Conservation (phyloP, 73 alveolate genomes). For the Paramecium sexaurelia region DNA sequence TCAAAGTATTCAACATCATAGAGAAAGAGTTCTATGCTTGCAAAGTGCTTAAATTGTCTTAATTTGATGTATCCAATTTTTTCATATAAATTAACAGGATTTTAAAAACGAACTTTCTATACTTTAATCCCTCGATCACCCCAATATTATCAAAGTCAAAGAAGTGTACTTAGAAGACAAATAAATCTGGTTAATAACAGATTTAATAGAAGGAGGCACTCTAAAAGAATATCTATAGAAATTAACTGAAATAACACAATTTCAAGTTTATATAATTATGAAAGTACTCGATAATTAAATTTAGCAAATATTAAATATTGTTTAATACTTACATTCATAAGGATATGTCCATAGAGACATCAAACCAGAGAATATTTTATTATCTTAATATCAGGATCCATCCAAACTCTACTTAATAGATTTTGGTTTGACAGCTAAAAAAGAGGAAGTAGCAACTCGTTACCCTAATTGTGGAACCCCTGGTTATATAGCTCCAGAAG, state of each 20-base stretch:
- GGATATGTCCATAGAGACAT: slow-evolving; percentile 59
- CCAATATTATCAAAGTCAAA: neutral
- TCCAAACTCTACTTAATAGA: neutral
- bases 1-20: neutral
- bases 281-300: neutral
- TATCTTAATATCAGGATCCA: neutral
- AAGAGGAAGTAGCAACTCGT: neutral
- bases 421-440: slow-evolving; percentile 33
- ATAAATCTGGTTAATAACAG: neutral
- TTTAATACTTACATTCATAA: neutral
- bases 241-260: neutral
- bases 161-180: neutral
- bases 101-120: neutral
- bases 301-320: slow-evolving; percentile 1
- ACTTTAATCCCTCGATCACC: neutral
- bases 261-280: neutral
- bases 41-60: neutral
- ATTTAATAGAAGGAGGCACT: slow-evolving; percentile 26
- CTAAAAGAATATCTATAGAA: slow-evolving; percentile 4
- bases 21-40: neutral
- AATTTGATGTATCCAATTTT: neutral
- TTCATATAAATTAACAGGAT: neutral
- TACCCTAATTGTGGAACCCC: slow-evolving; percentile 36
- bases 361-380: slow-evolving; percentile 49
- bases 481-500: neutral